Base-by-base conservation (phyloP, 768 basidiomycete species). In the Coprinopsis sp. region DNA sequence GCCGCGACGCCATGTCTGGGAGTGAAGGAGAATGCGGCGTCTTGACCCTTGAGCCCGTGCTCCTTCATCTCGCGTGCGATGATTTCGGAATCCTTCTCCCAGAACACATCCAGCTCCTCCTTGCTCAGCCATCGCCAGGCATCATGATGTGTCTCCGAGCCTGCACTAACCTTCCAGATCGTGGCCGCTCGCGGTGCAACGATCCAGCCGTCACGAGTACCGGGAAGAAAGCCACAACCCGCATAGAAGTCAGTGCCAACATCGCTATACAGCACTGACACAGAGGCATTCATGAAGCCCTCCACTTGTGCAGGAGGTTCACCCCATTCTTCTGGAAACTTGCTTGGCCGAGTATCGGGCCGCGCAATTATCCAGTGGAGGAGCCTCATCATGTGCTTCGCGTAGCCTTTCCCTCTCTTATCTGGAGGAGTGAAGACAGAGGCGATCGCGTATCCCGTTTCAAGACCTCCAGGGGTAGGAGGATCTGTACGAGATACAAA, bases 381-480 rank as follows among this genome's bases (percentile, higher is more conserved):
- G 19, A 85, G 69, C 12, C 72, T 66, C 81, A 84, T 81, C 81
- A 83, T 81, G 50, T 80, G 77, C 10, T 59, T 57, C 8, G 76
- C 81, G 50, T 81, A 84, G 16, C 83, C 81, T 42, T 73, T 73
- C 10, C 71, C 63, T 44, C 79, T 71, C 16, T 79, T 67, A 23
- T 54, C 46, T 0, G 67, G 57, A 13, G 77, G 76, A 4, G 80
- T 82, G 58, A 71, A 84, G 6, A 84, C 79, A 3, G 71, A 70
- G 1, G 79, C 79, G 33, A 84, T 61, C 1, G 63, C 77, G 50
- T 82, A 82, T 31, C 74, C 71, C 6, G 63, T 49, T 0, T 70
- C 72, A 36, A 66, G n/a, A n/a, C n/a, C n/a, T n/a, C n/a, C n/a
- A n/a, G n/a, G 59, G 0, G 54, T 47, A 19, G 22, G 25, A 2